These are phyloP conservation scores for Alternaria longipes DNA, from an alignment of 2,329 filamentous ascomycete genomes.

Conservation along the genomic window DNA sequence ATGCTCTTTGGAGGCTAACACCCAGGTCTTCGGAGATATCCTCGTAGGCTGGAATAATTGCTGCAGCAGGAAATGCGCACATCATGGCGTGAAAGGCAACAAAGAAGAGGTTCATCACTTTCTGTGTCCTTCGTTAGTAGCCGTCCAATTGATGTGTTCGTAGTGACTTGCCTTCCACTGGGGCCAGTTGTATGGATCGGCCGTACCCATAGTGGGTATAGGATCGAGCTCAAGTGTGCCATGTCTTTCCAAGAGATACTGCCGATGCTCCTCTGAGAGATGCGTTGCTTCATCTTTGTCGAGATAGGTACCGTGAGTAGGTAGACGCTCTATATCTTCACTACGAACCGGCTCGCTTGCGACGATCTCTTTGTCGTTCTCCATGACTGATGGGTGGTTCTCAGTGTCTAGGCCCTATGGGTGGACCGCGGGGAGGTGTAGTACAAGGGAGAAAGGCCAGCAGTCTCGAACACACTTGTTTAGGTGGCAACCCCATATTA, in stretches of 20 bases:
- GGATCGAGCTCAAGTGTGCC: constrained; percentile 65
- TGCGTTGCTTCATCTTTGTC: constrained; percentile 39
- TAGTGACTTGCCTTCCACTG: constrained; percentile 55
- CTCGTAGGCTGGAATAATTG: constrained; percentile 65
- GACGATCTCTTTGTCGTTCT: constrained; percentile 16
- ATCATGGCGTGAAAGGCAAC: constrained; percentile 68
- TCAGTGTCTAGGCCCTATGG: not conserved
- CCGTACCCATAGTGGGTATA: constrained; percentile 59
- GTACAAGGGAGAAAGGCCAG: not conserved
- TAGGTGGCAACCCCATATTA: constrained; percentile 14
- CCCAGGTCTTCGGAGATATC: constrained; percentile 62
- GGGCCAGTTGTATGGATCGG: constrained; percentile 67
- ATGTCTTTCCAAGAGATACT: constrained; percentile 63
- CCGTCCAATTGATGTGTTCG: not conserved
- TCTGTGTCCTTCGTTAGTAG: constrained; percentile 48
- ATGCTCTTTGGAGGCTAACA: constrained; percentile 59
- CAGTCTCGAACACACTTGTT: not conserved
- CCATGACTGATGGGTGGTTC: constrained; percentile 9
- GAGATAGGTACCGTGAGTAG: constrained; percentile 42
- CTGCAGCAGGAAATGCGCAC: constrained; percentile 64
- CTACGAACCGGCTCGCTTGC: constrained; percentile 14
- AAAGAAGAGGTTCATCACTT: constrained; percentile 61
- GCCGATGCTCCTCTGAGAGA: constrained; percentile 56
- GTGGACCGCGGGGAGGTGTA: not conserved
- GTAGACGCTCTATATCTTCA: constrained; percentile 37